These are phyloP conservation scores for Aphanocladium album DNA, from an alignment of 2,329 filamentous ascomycete genomes.

Conservation along the genomic window DNA sequence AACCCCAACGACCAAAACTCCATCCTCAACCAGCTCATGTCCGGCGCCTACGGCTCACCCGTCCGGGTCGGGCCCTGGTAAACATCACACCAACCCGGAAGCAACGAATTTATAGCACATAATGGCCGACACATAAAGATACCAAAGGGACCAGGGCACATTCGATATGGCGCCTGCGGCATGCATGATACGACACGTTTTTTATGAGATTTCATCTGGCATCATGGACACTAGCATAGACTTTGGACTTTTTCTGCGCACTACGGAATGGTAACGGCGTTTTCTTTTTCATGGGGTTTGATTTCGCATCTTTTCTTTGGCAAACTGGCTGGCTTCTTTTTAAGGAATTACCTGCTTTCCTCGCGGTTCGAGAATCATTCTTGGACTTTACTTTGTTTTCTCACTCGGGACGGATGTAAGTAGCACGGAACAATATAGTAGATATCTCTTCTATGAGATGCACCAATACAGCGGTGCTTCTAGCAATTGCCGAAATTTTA, in stretches of 20 bases:
- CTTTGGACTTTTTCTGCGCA: conserved; percentile 25
- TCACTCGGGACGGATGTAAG: conserved; percentile 15
- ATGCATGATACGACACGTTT: conserved; percentile 26
- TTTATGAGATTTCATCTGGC: conserved; percentile 25
- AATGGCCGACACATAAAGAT: conserved; percentile 11
- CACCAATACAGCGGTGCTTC: neutral
- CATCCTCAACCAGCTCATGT: conserved; percentile 58
- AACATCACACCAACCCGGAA: conserved; percentile 11
- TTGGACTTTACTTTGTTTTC: conserved; percentile 27
- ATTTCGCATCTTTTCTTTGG: neutral
- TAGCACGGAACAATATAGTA: neutral
- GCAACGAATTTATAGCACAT: conserved; percentile 12
- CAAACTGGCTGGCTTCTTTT: neutral
- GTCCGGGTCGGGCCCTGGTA: conserved; percentile 61
- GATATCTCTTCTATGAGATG: conserved; percentile 2
- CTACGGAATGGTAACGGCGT: conserved; percentile 27
- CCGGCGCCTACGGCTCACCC: conserved; percentile 53
- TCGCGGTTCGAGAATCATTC: conserved; percentile 12
- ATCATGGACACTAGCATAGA: conserved; percentile 33
- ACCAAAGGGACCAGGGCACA: conserved; percentile 1
- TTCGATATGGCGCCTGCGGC: neutral
- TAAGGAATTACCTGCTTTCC: neutral
- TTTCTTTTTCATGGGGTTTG: conserved; percentile 16
- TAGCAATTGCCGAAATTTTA: neutral
- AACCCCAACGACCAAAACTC: conserved; percentile 44